phyloP scores from a whole-genome alignment of 2,329 filamentous ascomycete species.

The Penicillium olsonii region DNA sequence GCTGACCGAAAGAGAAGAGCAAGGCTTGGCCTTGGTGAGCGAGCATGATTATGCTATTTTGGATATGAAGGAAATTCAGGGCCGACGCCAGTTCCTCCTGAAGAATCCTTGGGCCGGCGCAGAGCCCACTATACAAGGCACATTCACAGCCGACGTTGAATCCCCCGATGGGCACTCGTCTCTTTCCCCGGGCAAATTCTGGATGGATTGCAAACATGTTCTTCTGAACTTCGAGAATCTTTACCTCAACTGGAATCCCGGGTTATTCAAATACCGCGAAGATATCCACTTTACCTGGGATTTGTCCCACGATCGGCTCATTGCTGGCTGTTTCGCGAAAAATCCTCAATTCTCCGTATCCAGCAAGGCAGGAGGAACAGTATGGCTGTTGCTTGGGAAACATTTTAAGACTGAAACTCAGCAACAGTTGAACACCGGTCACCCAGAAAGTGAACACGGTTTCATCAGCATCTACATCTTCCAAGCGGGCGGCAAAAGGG shows the following conservation, averaged over 20 bases:
- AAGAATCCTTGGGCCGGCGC: conserved; percentile 93
- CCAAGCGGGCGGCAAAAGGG: conserved; percentile 66
- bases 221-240: conserved; percentile 92
- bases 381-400: conserved; percentile 84
- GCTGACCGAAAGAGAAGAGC: conserved; percentile 74
- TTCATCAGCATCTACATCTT: conserved; percentile 90
- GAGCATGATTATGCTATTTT: conserved; percentile 95
- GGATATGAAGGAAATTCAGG: conserved; percentile 67
- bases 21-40: conserved; percentile 76
- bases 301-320: conserved; percentile 53
- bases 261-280: conserved; percentile 75
- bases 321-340: conserved; percentile 71
- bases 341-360: conserved; percentile 63
- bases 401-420: conserved; percentile 76
- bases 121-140: conserved; percentile 48
- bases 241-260: conserved; percentile 96
- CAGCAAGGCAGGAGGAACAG: conserved; percentile 57
- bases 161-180: conserved; percentile 18
- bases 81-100: conserved; percentile 70
- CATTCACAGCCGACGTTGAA: conserved; percentile 1
- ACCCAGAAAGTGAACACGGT: conserved; percentile 60
- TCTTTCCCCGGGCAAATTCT: conserved; percentile 73
- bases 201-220: conserved; percentile 87
- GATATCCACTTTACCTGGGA: conserved; percentile 91
- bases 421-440: conserved; percentile 43